These are phyloP conservation scores for Thielaviopsis musarum DNA, from an alignment of 2,329 filamentous ascomycete species.

Conservation along the genomic window DNA sequence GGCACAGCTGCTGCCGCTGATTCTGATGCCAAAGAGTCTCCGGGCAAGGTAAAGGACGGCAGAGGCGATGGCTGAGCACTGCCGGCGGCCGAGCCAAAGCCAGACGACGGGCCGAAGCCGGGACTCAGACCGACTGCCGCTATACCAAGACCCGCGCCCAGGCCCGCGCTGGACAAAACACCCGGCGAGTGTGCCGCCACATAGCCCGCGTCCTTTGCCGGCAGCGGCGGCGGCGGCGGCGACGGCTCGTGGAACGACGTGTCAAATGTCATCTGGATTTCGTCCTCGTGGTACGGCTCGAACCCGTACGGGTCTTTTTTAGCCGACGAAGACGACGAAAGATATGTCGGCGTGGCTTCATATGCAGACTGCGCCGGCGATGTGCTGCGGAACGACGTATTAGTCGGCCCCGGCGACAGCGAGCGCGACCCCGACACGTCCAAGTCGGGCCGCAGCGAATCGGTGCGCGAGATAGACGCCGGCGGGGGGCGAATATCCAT, in stretches of 20 bases:
- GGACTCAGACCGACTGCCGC: too few relatives aligned
- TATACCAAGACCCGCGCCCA: too few relatives aligned
- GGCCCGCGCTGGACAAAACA: too few relatives aligned
- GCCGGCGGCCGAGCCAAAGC: too few relatives aligned
- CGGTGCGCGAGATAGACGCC: slow-evolving; percentile 5
- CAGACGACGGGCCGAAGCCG: too few relatives aligned
- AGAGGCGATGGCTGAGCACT: too few relatives aligned
- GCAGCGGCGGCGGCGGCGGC: slow-evolving; percentile 16
- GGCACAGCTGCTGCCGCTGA: slow-evolving; percentile 30
- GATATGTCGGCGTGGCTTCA: neutral
- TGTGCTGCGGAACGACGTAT: neutral
- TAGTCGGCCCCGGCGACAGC: slow-evolving; percentile 2
- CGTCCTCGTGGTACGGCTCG: slow-evolving; percentile 19
- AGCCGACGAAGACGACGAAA: neutral
- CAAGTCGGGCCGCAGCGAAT: slow-evolving; percentile 4
- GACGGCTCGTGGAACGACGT: slow-evolving; percentile 34
- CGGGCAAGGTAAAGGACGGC: neutral
- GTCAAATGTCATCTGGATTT: slow-evolving; percentile 57
- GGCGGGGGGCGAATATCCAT: slow-evolving; percentile 9
- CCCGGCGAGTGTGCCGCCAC: neutral
- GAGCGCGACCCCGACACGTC: neutral
- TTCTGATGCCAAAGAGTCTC: neutral
- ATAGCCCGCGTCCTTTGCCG: slow-evolving; percentile 19
- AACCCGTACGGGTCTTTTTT: slow-evolving; percentile 9
- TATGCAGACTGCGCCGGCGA: neutral